Percentiles rank a stretch among this genome's conserved stretches.
Evolutionary conservation across 169 alveolate species (phyloP).

Genomic region (Cystoisospora suis): DNA sequence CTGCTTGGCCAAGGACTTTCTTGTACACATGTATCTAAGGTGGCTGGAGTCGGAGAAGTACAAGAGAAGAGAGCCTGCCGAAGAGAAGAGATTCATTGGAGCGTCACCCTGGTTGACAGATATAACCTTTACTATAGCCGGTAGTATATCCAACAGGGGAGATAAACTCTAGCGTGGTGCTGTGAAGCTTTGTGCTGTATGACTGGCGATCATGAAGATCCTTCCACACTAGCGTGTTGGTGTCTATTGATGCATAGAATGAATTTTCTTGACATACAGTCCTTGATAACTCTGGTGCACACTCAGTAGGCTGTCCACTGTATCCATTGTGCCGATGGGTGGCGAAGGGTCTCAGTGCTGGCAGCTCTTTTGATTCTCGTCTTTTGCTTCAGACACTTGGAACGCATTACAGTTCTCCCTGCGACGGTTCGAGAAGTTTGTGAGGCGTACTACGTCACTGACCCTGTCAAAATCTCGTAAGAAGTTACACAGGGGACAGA

Average conservation of each 20-base stretch:
- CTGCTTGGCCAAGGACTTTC: no score
- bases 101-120: no score
- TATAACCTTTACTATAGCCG: no score
- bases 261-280: not conserved
- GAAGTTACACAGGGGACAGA: not conserved
- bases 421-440: slow-evolving; percentile 11
- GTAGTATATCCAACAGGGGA: no score
- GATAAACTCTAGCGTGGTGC: no score
- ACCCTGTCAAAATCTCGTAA: slow-evolving; percentile 12
- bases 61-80: no score
- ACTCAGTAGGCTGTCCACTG: no score
- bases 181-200: not conserved
- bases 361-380: not conserved
- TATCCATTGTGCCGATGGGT: not conserved
- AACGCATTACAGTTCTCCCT: slow-evolving; percentile 1
- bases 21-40: no score
- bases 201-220: not conserved
- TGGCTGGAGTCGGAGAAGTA: no score
- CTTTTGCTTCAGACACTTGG: not conserved
- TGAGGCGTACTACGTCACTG: slow-evolving; percentile 7
- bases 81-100: no score
- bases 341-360: not conserved
- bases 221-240: not conserved
- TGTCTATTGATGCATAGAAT: not conserved
- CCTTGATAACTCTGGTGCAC: not conserved